Base-by-base conservation (phyloP, 306 rosid genomes). In the Senna siamea region DNA sequence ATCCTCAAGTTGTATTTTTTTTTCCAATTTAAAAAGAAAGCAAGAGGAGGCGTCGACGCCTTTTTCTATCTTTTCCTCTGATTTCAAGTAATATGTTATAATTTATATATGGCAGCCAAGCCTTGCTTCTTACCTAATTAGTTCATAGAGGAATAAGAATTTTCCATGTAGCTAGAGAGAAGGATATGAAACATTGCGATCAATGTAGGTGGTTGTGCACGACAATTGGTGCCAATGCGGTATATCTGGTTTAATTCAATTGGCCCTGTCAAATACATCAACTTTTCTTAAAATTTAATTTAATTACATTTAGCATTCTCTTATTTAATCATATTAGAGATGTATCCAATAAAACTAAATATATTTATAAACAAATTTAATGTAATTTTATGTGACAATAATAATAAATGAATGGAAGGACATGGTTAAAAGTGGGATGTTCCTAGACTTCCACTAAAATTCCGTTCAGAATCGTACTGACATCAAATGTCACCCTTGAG, bases 401-500 rank as follows among this genome's bases (percentile, higher is more conserved):
- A 26, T 26, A 26, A 26, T 26, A 26, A 37, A 37, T 37, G 6
- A 37, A 37, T 37, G 40, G 7, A 37, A 37, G 40, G 38, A 55
- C 32, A 35, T 43, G 35, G 68, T 9, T 63, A 60, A 64, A 78
- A 82, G 89, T 85, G 89, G 83, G 64, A 28, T 64, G 44, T 52
- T 20, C 80, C 73, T 85, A 70, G 82, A 80, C 73, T 38, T 77
- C 89, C 89, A 85, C 87, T 75, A 60, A 61, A 60, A 2, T 54
- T 61, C 23, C 19, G 58, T 71, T 76, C 74, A 66, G 22, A 47
- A 41, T 40, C 66, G 76, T 41, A 64, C 82, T 46, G 54, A 46
- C 22, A 17, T 10, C 44, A 13, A 57, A 46, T 72, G 68, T 69
- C 77, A 5, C 76, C 79, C 69, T 83, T 79, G 73, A 79, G 69